Evolutionary conservation across 495 filamentous ascomycete species (phyloP).

Genomic region (Neurospora sp.): DNA sequence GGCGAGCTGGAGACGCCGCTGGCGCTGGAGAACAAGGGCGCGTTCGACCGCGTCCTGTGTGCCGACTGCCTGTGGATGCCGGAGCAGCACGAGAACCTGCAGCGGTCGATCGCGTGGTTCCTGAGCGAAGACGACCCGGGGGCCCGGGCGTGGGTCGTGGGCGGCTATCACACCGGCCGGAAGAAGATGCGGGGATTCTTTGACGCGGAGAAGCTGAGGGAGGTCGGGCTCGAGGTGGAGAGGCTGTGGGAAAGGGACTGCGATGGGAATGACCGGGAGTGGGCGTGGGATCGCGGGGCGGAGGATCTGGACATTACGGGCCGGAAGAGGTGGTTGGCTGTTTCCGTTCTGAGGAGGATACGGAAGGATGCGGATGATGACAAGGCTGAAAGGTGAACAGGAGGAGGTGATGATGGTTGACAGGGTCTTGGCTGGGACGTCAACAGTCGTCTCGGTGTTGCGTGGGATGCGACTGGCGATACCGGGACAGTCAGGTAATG

Average conservation of each 20-base stretch:
- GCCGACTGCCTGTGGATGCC: constrained; percentile 87
- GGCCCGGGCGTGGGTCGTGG: constrained; percentile 56
- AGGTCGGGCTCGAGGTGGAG: constrained; percentile 56
- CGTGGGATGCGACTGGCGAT: background rate
- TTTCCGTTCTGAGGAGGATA: constrained; percentile 46
- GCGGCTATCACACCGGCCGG: constrained; percentile 79
- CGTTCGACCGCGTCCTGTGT: constrained; percentile 61
- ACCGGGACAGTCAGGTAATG: background rate
- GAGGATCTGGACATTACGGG: constrained; percentile 51
- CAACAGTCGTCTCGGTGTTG: background rate
- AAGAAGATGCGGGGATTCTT: constrained; percentile 65
- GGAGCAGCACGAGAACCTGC: constrained; percentile 63
- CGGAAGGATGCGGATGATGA: background rate
- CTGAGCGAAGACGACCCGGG: constrained; percentile 33
- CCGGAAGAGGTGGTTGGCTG: constrained; percentile 67
- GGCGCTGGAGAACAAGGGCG: constrained; percentile 35
- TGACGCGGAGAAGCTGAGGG: constrained; percentile 39
- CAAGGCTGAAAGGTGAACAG: background rate
- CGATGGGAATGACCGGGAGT: constrained; percentile 54
- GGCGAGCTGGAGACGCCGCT: constrained; percentile 50
- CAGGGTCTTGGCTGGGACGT: background rate
- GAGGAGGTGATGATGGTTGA: background rate
- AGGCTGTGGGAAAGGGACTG: constrained; percentile 66
- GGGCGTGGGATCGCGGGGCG: constrained; percentile 48
- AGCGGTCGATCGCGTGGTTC: constrained; percentile 60